Evolutionary conservation across 768 basidiomycete species (phyloP).

Genomic region (Suillus subluteus): DNA sequence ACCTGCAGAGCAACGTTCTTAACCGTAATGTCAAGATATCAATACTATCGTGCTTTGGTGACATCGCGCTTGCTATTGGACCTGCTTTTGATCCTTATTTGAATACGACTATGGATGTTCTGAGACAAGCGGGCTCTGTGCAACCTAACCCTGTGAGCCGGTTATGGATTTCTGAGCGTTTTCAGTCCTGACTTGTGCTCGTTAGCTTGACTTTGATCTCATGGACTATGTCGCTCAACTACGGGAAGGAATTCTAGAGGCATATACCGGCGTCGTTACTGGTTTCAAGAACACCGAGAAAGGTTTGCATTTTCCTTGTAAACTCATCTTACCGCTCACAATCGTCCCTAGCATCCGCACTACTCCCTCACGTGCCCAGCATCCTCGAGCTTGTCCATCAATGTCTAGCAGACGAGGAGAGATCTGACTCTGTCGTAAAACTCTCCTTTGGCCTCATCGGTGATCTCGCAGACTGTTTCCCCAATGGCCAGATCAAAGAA

Average conservation of each 20-base stretch:
- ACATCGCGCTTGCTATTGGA: slow-evolving; percentile 93
- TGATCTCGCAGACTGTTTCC: slow-evolving; percentile 90
- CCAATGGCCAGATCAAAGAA: slow-evolving; percentile 79
- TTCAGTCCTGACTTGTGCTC: slow-evolving; percentile 12
- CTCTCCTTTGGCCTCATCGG: slow-evolving; percentile 86
- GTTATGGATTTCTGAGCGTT: neutral
- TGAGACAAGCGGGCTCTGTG: slow-evolving; percentile 88
- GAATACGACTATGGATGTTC: slow-evolving; percentile 86
- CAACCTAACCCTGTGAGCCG: slow-evolving; percentile 81
- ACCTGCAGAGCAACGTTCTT: slow-evolving; percentile 87
- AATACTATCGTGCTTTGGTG: slow-evolving; percentile 95
- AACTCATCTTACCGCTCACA: slow-evolving; percentile 6
- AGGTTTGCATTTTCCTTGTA: slow-evolving; percentile 42
- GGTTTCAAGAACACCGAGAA: slow-evolving; percentile 86
- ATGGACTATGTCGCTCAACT: slow-evolving; percentile 90
- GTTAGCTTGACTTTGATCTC: slow-evolving; percentile 81
- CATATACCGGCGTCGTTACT: slow-evolving; percentile 93
- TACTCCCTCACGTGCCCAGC: slow-evolving; percentile 69
- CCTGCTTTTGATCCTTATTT: slow-evolving; percentile 86
- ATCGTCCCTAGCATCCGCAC: slow-evolving; percentile 23
- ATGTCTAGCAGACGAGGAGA: slow-evolving; percentile 80
- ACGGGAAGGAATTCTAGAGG: slow-evolving; percentile 95
- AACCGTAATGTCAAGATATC: slow-evolving; percentile 96
- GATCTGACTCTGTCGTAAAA: slow-evolving; percentile 75
- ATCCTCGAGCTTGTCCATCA: slow-evolving; percentile 85